These are phyloP conservation scores for Herpetospermum pedunculosum DNA, from an alignment of 306 rosid genomes.

Conservation along the genomic window DNA sequence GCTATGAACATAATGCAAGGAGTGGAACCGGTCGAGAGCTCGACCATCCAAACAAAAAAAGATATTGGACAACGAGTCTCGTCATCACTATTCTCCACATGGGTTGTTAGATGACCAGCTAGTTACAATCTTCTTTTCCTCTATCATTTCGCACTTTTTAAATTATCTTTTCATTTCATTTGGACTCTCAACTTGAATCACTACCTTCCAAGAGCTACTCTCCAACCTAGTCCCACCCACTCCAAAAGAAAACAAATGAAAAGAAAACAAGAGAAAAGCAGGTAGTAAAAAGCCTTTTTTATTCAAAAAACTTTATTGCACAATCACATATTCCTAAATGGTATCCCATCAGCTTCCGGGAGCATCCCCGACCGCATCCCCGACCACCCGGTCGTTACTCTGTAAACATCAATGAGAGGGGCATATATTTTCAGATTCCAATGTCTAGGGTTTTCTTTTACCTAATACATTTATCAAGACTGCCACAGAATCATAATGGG, in stretches of 20 bases:
- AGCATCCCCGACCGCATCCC: background rate
- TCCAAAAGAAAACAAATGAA: conserved; percentile 3
- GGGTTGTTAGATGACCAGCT: conserved; percentile 7
- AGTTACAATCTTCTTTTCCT: background rate
- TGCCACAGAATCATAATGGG: background rate
- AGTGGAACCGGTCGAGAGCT: background rate
- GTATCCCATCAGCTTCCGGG: background rate
- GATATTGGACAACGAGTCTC: background rate
- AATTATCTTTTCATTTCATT: background rate
- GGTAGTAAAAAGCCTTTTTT: background rate
- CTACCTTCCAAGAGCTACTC: background rate
- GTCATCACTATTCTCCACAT: background rate
- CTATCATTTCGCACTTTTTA: background rate
- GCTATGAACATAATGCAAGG: too few species aligned
- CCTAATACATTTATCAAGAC: conserved; percentile 2
- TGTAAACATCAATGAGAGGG: background rate
- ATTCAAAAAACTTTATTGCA: background rate
- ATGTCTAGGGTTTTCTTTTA: background rate
- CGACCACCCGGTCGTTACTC: background rate
- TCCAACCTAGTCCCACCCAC: conserved; percentile 3
- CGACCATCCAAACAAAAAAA: background rate
- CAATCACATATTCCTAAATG: background rate
- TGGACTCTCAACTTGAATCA: background rate
- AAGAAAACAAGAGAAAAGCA: background rate
- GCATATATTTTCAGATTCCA: background rate